Percentiles rank a stretch among this genome's conserved stretches.
Evolutionary conservation across 2,329 filamentous ascomycete species (phyloP).

Genomic region (Geosmithia morbida): DNA sequence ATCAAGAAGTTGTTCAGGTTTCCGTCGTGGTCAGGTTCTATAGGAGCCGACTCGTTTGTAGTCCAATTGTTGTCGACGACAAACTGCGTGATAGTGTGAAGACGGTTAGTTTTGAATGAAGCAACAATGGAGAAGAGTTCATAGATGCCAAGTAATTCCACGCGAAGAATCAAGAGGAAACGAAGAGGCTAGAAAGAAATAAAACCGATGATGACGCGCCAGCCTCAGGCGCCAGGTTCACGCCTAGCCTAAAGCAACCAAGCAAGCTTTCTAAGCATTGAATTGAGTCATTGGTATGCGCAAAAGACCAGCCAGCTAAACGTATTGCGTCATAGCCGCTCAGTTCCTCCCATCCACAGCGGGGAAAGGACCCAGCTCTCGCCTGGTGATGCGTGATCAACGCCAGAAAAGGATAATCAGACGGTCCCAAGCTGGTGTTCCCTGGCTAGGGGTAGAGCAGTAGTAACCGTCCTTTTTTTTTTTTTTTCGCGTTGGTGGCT

Average conservation of each 20-base stretch:
- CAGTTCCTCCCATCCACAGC: background rate
- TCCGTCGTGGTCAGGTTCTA: conserved; percentile 68
- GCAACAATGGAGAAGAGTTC: background rate
- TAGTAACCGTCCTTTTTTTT: too few relatives aligned
- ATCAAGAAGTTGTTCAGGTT: conserved; percentile 90
- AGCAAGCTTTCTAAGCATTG: background rate
- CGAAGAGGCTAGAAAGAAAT: conserved; percentile 3
- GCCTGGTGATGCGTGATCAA: background rate
- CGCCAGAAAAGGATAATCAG: conserved; percentile 3
- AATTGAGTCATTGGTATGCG: background rate
- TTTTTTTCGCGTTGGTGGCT: too few relatives aligned
- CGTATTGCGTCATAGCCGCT: background rate
- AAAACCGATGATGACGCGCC: background rate
- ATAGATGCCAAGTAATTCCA: too few relatives aligned
- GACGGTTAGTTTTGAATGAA: conserved; percentile 1
- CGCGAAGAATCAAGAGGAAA: background rate
- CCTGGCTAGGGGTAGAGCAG: background rate
- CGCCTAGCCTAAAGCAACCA: background rate
- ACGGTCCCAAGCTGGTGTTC: background rate
- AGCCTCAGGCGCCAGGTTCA: background rate
- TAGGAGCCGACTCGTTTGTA: conserved; percentile 64
- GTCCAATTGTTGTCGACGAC: conserved; percentile 89
- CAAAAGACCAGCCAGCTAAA: background rate
- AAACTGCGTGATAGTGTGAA: conserved; percentile 43
- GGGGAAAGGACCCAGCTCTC: background rate